phyloP scores from a whole-genome alignment of 2,329 filamentous ascomycete genomes.

The Seiridium unicorne region DNA sequence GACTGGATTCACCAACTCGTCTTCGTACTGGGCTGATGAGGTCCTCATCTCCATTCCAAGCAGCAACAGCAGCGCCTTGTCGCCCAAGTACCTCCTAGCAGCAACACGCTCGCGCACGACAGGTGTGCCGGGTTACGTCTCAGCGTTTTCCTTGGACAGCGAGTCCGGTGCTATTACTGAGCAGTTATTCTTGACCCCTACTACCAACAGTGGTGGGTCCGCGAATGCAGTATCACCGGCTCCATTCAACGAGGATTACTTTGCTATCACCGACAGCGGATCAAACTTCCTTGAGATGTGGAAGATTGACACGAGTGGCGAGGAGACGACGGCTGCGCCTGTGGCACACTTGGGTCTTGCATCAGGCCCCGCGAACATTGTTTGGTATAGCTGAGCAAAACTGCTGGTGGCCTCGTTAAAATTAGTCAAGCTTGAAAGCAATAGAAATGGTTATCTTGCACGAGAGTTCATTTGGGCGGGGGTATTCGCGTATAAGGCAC shows the following conservation, averaged over 20 bases:
- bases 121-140: slow-evolving; percentile 24
- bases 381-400: slow-evolving; percentile 9
- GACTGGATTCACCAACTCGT: slow-evolving; percentile 16
- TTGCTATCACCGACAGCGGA: slow-evolving; percentile 25
- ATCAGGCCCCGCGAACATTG: slow-evolving; percentile 12
- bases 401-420: neutral
- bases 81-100: slow-evolving; percentile 21
- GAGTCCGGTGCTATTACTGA: slow-evolving; percentile 20
- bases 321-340: neutral
- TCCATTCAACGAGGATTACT: slow-evolving; percentile 25
- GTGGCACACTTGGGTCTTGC: slow-evolving; percentile 13
- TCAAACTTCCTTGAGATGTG: slow-evolving; percentile 27
- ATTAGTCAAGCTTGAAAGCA: too few relatives aligned
- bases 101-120: slow-evolving; percentile 17
- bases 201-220: slow-evolving; percentile 24
- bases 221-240: slow-evolving; percentile 26
- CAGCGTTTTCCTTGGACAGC: slow-evolving; percentile 23
- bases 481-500: too few relatives aligned
- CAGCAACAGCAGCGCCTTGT: slow-evolving; percentile 5
- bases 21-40: slow-evolving; percentile 23
- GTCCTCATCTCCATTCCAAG: slow-evolving; percentile 17
- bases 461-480: too few relatives aligned
- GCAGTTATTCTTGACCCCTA: slow-evolving; percentile 25
- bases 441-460: too few relatives aligned
- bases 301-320: slow-evolving; percentile 18